These are phyloP conservation scores for Chaetomiaceae sp. DNA, from an alignment of 2,329 filamentous ascomycete species.

Conservation along the genomic window DNA sequence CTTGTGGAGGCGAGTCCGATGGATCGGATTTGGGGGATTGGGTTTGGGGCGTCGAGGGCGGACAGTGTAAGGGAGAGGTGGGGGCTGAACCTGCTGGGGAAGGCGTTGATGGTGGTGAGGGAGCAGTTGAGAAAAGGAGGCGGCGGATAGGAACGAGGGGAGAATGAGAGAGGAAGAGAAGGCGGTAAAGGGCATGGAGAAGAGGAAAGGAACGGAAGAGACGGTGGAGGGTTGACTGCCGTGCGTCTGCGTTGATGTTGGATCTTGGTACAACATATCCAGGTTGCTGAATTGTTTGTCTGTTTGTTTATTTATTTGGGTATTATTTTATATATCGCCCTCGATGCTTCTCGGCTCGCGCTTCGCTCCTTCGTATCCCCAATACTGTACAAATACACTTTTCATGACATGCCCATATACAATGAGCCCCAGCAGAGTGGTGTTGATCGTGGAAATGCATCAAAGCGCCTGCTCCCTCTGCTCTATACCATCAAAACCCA, in stretches of 20 bases:
- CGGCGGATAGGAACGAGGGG: conserved; percentile 29
- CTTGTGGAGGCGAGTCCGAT: conserved; percentile 58
- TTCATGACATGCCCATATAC: conserved; percentile 7
- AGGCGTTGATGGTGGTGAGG: conserved; percentile 56
- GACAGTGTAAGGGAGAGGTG: conserved; percentile 42
- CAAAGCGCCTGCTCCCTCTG: conserved; percentile 22
- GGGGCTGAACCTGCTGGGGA: conserved; percentile 63
- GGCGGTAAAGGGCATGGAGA: neutral
- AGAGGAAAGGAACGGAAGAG: neutral
- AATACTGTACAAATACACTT: conserved; percentile 13
- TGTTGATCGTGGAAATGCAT: conserved; percentile 25
- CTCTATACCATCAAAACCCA: conserved; percentile 18
- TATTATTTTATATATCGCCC: conserved; percentile 4
- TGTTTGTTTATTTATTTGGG: neutral
- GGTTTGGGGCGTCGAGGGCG: conserved; percentile 51
- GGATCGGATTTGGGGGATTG: conserved; percentile 64
- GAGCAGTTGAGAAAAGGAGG: conserved; percentile 41
- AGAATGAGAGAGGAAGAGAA: neutral
- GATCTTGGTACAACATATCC: neutral
- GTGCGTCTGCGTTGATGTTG: neutral
- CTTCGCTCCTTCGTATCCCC: neutral
- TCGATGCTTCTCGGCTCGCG: neutral
- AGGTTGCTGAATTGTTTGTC: neutral
- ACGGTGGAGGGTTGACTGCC: neutral
- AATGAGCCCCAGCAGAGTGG: conserved; percentile 14